Base-by-base conservation (phyloP, 495 filamentous ascomycete genomes). In the Penicillium arizonense region DNA sequence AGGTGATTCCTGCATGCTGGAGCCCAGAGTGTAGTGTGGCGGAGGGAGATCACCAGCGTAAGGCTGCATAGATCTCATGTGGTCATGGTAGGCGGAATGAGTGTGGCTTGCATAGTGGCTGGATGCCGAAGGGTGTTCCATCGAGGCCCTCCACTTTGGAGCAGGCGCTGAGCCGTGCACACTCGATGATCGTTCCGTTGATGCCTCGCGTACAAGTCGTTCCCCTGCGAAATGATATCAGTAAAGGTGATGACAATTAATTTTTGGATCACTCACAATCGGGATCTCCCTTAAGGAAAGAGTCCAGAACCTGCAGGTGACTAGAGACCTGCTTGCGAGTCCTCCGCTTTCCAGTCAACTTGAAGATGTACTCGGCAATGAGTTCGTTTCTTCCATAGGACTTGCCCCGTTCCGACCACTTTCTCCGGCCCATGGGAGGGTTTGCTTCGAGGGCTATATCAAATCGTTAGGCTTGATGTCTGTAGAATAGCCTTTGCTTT, bases 241-340 rank as follows among this genome's bases (percentile, higher is more conserved):
- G 58, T 28, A 53, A 34, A 30, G 38, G 14, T 13, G 4, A 34
- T 1, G 18, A 18, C 18, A 1, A 18, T 18, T 5, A 14, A 24
- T 28, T 14, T 6, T 24, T 39, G 11, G 4, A 12, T n/a, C 14
- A 62, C 72, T 70, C 58, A 75, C 72, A 75, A 58, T 77, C 77
- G 33, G 77, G 82, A 58, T 88, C 80, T 20, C 81, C 75, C 49
- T 78, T 76, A 55, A 93, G 76, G 61, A 91, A 88, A 11, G 83
- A 83, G 72, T 95, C 96, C 39, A 98, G 71, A n/a, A 97, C 93
- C 74, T 98, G 94, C 52, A 97, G 88, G 68, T 98, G 94, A 59
- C 92, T 97, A 0, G 93, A 97, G 8, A 98, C 89, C 67, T 96
- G 89, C 69, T 98, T 98, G 47, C 94, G 77, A 35, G 67, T 76